A percentile compares a stretch with the other conserved stretches of the same genome.
These are phyloP conservation scores for Cystobasidium tubakii DNA, from an alignment of 768 basidiomycete genomes.

Conservation along the genomic window DNA sequence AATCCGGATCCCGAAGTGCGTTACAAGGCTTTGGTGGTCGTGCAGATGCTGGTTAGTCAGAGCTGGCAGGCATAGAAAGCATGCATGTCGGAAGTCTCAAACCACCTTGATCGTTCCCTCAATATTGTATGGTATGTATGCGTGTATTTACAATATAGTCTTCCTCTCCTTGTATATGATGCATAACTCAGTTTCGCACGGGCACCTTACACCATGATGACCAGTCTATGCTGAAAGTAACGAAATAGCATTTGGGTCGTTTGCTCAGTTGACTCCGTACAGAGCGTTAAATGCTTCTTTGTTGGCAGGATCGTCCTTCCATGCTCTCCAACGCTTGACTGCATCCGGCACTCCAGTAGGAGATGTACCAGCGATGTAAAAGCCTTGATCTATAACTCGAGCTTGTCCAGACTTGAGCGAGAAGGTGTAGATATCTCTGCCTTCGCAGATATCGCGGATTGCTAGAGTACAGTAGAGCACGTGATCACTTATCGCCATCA, in stretches of 20 bases:
- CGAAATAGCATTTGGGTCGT: too few relatives aligned
- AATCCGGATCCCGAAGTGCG: constrained; percentile 81
- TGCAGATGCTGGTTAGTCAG: constrained; percentile 85
- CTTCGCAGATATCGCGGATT: constrained; percentile 14
- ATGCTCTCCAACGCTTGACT: not conserved
- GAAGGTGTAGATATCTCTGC: not conserved
- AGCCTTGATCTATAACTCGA: constrained; percentile 3
- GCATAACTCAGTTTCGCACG: not conserved
- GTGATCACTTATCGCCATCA: not conserved
- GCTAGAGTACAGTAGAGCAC: not conserved
- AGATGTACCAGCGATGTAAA: constrained; percentile 2
- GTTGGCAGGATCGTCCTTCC: constrained; percentile 5
- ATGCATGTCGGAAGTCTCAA: too few relatives aligned
- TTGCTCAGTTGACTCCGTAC: not conserved
- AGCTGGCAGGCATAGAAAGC: constrained; percentile 32
- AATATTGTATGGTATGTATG: too few relatives aligned
- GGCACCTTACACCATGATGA: too few relatives aligned
- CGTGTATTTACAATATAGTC: too few relatives aligned
- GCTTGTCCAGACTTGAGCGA: not conserved
- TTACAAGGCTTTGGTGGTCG: constrained; percentile 83
- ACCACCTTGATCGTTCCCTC: not conserved
- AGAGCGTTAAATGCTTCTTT: not conserved
- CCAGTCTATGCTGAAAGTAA: too few relatives aligned
- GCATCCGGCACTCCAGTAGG: constrained; percentile 4
- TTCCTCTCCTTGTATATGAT: too few relatives aligned